A percentile compares a stretch with the other conserved stretches of the same genome.
These are phyloP conservation scores for Rhizoclosmatium globosum DNA, from an alignment of 192 early-diverging fungal genomes.

Conservation along the genomic window DNA sequence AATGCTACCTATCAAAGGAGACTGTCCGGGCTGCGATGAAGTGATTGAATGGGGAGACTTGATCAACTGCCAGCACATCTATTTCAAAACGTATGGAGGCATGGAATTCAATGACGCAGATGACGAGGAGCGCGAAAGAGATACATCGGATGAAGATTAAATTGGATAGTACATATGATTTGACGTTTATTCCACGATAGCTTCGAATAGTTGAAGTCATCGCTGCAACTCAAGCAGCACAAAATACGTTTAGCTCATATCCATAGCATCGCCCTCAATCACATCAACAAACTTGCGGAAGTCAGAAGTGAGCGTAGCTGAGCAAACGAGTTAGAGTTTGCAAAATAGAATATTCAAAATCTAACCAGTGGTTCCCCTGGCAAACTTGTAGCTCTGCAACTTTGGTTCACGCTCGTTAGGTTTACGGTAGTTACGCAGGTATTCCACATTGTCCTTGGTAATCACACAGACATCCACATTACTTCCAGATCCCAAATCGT, in stretches of 20 bases:
- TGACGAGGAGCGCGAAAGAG: background rate
- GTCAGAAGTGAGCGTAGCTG: constrained; percentile 65
- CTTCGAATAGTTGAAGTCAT: too few species aligned
- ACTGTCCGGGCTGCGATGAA: constrained; percentile 46
- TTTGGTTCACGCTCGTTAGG: constrained; percentile 91
- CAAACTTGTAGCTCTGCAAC: constrained; percentile 80
- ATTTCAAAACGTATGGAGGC: background rate
- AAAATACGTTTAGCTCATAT: constrained; percentile 39
- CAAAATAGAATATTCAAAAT: background rate
- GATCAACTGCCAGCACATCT: constrained; percentile 22
- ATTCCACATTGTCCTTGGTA: constrained; percentile 83
- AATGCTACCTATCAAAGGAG: constrained; percentile 48
- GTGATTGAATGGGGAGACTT: constrained; percentile 52
- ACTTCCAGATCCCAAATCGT: constrained; percentile 97
- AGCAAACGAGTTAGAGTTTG: background rate
- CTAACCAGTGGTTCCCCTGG: constrained; percentile 50
- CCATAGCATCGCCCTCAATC: constrained; percentile 73
- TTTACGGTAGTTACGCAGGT: constrained; percentile 81
- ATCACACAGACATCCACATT: constrained; percentile 96
- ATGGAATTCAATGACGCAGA: background rate
- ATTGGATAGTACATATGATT: background rate
- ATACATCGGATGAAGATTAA: background rate
- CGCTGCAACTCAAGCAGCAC: too few species aligned
- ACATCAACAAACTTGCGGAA: constrained; percentile 67
- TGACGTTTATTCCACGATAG: too few species aligned